Evolutionary conservation across 371 early-diverging fungal genomes (phyloP), one percentile per base, ranked within the genome.

Genomic region (Batkoa obscura): DNA sequence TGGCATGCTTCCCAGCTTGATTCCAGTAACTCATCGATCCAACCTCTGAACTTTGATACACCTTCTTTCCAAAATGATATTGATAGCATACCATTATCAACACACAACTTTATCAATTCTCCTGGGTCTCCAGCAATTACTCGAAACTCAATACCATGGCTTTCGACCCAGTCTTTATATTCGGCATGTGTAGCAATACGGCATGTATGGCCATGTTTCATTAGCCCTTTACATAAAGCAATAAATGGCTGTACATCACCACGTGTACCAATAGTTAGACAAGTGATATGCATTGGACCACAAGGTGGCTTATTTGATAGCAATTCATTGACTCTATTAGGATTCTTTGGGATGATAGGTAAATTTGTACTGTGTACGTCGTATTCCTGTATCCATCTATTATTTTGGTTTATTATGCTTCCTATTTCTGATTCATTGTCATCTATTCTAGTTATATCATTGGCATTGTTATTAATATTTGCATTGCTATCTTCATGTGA

Each of bases 181-280:
- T 87, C 88, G 33, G 66, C 72, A 58, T 85, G 86, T 0, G 88
- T 82, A 0, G 84, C 81, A 42, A 87, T 86, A 35, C 80, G 72
- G 54, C 82, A 82, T 13, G 62, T 64, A 58, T 88, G 88, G 1
- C 86, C 86, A 59, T 83, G 74, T 42, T 66, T 67, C 73, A 75
- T 74, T 8, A 88, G 63, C 1, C 76, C 72, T 67, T 87, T 85
- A 64, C 83, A 79, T 10, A 86, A 69, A 0, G 87, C 86, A 64
- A 88, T 83, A 53, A 83, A 88, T 0, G 87, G 89, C 59, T 88
- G 85, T 0, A 88, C 86, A 64, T 87, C 89, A 4, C 89, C 89
- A 38, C 89, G 73, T 5, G 85, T 81, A n/a, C 89, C 89, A 58
- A 88, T 84, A 0, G 87, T 86, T 39, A 86, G 63, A 55, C 80